These are phyloP conservation scores for Aspergillus flavus DNA, from an alignment of 2,329 filamentous ascomycete genomes.

Conservation along the genomic window DNA sequence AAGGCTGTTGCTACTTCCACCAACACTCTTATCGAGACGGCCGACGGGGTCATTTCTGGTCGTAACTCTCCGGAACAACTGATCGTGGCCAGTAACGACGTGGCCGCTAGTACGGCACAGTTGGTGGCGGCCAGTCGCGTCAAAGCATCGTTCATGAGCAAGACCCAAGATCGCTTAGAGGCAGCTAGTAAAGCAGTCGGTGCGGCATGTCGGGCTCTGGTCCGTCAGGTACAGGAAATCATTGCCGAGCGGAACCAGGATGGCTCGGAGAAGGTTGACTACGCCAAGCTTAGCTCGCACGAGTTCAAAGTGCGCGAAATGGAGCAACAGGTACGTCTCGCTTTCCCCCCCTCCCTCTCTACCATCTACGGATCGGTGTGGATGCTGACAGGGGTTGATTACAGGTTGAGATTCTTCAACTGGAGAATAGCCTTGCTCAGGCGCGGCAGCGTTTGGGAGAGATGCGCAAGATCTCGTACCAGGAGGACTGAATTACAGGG, in stretches of 20 bases:
- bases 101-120: conserved; percentile 93
- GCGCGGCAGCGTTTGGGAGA: conserved; percentile 86
- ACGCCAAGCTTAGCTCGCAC: conserved; percentile 81
- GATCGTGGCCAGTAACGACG: conserved; percentile 96
- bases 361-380: too few relatives aligned
- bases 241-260: conserved; percentile 84
- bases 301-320: conserved; percentile 99
- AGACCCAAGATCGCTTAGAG: conserved; percentile 90
- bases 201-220: conserved; percentile 79
- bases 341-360: conserved; percentile 5
- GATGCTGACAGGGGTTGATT: conserved; percentile 6
- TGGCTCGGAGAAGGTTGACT: conserved; percentile 80
- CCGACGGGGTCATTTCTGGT: conserved; percentile 88
- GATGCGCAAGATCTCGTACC: conserved; percentile 97
- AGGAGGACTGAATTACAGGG: conserved; percentile 62
- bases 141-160: conserved; percentile 97
- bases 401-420: conserved; percentile 93
- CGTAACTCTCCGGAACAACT: conserved; percentile 95
- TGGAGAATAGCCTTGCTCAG: conserved; percentile 81
- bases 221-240: conserved; percentile 91
- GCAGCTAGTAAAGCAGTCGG: conserved; percentile 91
- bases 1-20: conserved; percentile 94
- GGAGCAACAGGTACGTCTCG: conserved; percentile 87
- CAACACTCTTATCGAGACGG: conserved; percentile 96
- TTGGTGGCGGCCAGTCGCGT: conserved; percentile 93